Evolutionary conservation across 495 filamentous ascomycete species (phyloP).

Genomic region (Neurospora tetraspora): DNA sequence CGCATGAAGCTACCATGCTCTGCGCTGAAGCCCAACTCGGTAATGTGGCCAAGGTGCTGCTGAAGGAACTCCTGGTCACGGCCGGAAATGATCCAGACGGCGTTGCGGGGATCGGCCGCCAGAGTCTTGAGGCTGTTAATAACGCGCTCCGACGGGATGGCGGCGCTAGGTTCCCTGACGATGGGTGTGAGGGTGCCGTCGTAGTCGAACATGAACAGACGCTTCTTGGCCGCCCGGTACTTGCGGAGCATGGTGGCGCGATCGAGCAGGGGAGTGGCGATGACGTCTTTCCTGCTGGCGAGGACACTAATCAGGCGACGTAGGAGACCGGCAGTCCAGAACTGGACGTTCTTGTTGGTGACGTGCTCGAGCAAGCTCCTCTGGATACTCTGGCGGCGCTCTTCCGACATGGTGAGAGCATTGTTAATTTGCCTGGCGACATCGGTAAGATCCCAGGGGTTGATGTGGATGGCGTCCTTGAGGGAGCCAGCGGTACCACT

Average conservation of each 20-base stretch:
- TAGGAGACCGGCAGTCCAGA: constrained; percentile 71
- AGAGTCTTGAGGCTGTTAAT: constrained; percentile 69
- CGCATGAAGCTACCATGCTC: constrained; percentile 95
- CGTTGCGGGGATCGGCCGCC: constrained; percentile 67
- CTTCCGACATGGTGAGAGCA: constrained; percentile 61
- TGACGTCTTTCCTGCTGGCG: constrained; percentile 60
- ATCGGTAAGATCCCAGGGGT: constrained; percentile 79
- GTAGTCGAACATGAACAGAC: constrained; percentile 97
- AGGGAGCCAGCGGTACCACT: constrained; percentile 85
- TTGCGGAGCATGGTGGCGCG: constrained; percentile 54
- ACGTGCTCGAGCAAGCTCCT: constrained; percentile 69
- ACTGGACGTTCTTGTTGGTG: constrained; percentile 68
- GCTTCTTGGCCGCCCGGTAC: constrained; percentile 59
- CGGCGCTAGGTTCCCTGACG: constrained; percentile 76
- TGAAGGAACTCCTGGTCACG: constrained; percentile 82
- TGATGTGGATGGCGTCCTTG: constrained; percentile 80
- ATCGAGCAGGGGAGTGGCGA: constrained; percentile 73
- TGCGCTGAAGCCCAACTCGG: constrained; percentile 76
- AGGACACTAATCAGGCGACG: constrained; percentile 68
- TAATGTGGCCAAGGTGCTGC: constrained; percentile 78
- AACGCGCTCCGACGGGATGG: constrained; percentile 74
- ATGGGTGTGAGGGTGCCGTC: constrained; percentile 97
- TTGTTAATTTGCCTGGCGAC: constrained; percentile 71
- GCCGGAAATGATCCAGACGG: constrained; percentile 96
- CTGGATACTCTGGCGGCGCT: constrained; percentile 49